Evolutionary conservation across 2,329 filamentous ascomycete genomes (phyloP), one percentile per base, ranked within the genome.

Genomic region (Phaeosphaeriaceae sp.): DNA sequence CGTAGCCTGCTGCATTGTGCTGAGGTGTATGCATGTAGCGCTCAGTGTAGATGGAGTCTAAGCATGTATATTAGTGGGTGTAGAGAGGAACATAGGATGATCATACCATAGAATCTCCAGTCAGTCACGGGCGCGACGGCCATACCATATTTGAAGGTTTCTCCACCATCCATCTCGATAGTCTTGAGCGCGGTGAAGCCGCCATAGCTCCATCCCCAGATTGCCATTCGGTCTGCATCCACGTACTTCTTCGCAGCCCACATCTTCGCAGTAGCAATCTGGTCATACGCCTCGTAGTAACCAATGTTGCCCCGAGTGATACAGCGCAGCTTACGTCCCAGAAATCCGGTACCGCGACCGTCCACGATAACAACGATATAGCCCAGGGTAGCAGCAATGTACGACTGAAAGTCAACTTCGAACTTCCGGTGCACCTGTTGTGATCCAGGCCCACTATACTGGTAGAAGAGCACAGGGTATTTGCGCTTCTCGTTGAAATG

Each of bases 121-220:
- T 99, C 93, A 0, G 94, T 98, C n/a, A 99, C 95, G 19, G 95
- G 95, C 1, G 95, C 95, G 51, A 99, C 96, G 7, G 96, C 93
- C 91, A 99, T 97, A 67, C 95, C 96, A 76, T 99, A 99, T 63
- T 89, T 89, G 81, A 97, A 99, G 0, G 93, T 98, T 72, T 87
- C 77, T 5, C 96, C 95, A 9, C 88, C 94, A 74, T 99, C 95
- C 61, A 88, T 86, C 82, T 99, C 95, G 13, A 99, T 88, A 1
- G 92, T 95, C 82, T 99, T 99, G 70, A 99, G 85, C 6, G 95
- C 92, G 83, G 91, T 91, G 82, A 96, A 99, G 11, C 95, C 95
- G 57, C 95, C 95, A 73, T 95, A 99, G 62, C 92, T 96, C 95
- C 95, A 99, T 48, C 95, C 95, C 95, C 95, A 99, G 73, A 99